Evolutionary conservation across 2,329 filamentous ascomycete species (phyloP).

Genomic region (Aureobasidium lini): DNA sequence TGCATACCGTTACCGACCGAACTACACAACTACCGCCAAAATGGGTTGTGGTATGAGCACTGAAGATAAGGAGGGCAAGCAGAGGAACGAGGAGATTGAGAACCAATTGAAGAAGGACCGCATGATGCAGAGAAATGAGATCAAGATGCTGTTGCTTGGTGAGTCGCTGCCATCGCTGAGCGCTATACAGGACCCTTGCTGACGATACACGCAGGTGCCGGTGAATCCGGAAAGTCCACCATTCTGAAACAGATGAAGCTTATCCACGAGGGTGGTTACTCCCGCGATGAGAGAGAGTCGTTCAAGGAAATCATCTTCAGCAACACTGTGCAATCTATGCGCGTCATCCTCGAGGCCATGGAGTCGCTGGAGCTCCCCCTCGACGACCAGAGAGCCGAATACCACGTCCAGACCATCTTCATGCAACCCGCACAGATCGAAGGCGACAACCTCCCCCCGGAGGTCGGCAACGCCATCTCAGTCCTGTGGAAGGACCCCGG

Average conservation of each 20-base stretch:
- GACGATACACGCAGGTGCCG: slow-evolving; percentile 59
- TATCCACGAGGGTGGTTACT: slow-evolving; percentile 98
- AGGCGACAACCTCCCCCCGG: slow-evolving; percentile 85
- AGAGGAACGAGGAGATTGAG: slow-evolving; percentile 99
- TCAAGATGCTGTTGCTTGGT: slow-evolving; percentile 99
- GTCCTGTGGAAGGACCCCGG: slow-evolving; percentile 88
- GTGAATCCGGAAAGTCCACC: slow-evolving; percentile 94
- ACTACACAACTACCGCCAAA: slow-evolving; percentile 43
- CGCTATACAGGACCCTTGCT: neutral
- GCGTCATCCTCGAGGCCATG: slow-evolving; percentile 63
- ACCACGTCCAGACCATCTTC: slow-evolving; percentile 97
- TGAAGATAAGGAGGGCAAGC: slow-evolving; percentile 99
- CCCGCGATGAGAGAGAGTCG: slow-evolving; percentile 70
- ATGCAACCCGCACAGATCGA: slow-evolving; percentile 97
- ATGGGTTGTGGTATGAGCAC: slow-evolving; percentile 99
- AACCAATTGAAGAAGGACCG: slow-evolving; percentile 98
- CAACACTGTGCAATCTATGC: slow-evolving; percentile 64
- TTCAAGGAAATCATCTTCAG: slow-evolving; percentile 67
- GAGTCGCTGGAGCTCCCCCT: slow-evolving; percentile 69
- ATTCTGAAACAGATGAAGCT: slow-evolving; percentile 98
- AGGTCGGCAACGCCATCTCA: slow-evolving; percentile 88
- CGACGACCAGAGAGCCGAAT: slow-evolving; percentile 87
- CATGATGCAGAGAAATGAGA: slow-evolving; percentile 98
- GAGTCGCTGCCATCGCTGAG: slow-evolving; percentile 34
- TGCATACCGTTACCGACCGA: neutral